Conservation (phyloP, 108 stramenopile genomes). For the Nitzschia palea region DNA sequence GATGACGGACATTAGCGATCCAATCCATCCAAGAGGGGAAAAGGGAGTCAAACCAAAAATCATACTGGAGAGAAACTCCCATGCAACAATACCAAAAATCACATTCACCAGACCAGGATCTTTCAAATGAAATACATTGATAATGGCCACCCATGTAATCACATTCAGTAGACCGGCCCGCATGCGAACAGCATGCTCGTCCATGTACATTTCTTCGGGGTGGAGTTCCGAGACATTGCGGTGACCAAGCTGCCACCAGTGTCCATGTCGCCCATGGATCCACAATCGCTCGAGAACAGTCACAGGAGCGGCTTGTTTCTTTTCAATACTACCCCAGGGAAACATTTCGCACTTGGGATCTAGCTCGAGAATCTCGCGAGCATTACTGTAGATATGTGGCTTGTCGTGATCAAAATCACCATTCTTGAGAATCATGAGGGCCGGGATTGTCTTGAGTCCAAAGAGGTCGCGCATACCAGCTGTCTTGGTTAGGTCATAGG, state of each 20-base stretch:
- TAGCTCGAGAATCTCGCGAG: slow-evolving; percentile 28
- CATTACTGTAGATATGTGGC: slow-evolving; percentile 29
- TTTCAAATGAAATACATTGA: slow-evolving; percentile 51
- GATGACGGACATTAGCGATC: slow-evolving; percentile 31
- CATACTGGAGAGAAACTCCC: slow-evolving; percentile 40
- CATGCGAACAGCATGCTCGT: slow-evolving; percentile 58
- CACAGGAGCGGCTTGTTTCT: slow-evolving; percentile 20
- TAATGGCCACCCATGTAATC: slow-evolving; percentile 55
- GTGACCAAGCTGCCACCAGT: slow-evolving; percentile 59
- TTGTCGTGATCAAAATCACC: slow-evolving; percentile 19
- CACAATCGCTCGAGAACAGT: slow-evolving; percentile 35
- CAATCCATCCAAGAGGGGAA: slow-evolving; percentile 47
- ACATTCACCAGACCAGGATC: slow-evolving; percentile 22
- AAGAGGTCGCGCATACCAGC: slow-evolving; percentile 46
- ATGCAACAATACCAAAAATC: slow-evolving; percentile 41
- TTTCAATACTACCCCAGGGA: slow-evolving; percentile 27
- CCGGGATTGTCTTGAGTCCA: slow-evolving; percentile 44
- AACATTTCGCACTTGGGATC: slow-evolving; percentile 41
- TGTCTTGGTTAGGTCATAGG: slow-evolving; percentile 37
- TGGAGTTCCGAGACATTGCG: slow-evolving; percentile 26
- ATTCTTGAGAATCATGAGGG: slow-evolving; percentile 44
- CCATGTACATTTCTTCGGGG: slow-evolving; percentile 57
- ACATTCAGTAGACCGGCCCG: slow-evolving; percentile 52
- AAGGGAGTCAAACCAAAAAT: slow-evolving; percentile 53
- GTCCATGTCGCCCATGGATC: slow-evolving; percentile 48